These are phyloP conservation scores for Didymella exigua DNA, from an alignment of 2,329 filamentous ascomycete species.

Conservation along the genomic window DNA sequence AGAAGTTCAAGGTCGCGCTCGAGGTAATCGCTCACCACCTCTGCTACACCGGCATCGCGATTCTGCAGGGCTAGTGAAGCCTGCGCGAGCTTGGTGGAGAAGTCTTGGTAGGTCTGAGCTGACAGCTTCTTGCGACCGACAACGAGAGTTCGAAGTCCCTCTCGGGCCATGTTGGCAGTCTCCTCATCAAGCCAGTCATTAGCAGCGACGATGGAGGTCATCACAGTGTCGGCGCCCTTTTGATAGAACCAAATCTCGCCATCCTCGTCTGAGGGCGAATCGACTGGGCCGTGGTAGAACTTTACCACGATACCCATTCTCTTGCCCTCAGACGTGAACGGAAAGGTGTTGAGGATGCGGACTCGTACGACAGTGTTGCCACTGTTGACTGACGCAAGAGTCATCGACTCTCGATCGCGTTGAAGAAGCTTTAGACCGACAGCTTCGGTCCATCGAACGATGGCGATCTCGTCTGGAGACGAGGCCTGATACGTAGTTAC, in stretches of 20 bases:
- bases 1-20: slow-evolving; percentile 90
- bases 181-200: slow-evolving; percentile 99
- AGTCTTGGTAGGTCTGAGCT: slow-evolving; percentile 77
- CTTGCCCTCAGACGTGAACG: slow-evolving; percentile 97
- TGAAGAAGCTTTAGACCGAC: slow-evolving; percentile 84
- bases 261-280: slow-evolving; percentile 56
- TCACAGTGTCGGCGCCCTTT: slow-evolving; percentile 97
- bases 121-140: slow-evolving; percentile 91
- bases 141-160: slow-evolving; percentile 91
- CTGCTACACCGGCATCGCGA: slow-evolving; percentile 81
- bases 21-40: slow-evolving; percentile 77
- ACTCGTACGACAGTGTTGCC: slow-evolving; percentile 80
- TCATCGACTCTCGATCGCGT: slow-evolving; percentile 85
- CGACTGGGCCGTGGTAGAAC: slow-evolving; percentile 61
- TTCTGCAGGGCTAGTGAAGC: slow-evolving; percentile 80
- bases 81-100: slow-evolving; percentile 74
- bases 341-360: slow-evolving; percentile 90
- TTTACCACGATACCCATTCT: slow-evolving; percentile 97
- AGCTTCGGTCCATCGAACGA: slow-evolving; percentile 92
- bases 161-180: slow-evolving; percentile 98
- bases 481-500: slow-evolving; percentile 93
- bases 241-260: slow-evolving; percentile 98
- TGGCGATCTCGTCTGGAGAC: slow-evolving; percentile 96
- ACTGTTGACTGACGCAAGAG: slow-evolving; percentile 76
- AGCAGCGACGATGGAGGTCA: slow-evolving; percentile 91